These are phyloP conservation scores for Evansstolkia leycettana DNA, from an alignment of 495 filamentous ascomycete genomes.

Conservation along the genomic window DNA sequence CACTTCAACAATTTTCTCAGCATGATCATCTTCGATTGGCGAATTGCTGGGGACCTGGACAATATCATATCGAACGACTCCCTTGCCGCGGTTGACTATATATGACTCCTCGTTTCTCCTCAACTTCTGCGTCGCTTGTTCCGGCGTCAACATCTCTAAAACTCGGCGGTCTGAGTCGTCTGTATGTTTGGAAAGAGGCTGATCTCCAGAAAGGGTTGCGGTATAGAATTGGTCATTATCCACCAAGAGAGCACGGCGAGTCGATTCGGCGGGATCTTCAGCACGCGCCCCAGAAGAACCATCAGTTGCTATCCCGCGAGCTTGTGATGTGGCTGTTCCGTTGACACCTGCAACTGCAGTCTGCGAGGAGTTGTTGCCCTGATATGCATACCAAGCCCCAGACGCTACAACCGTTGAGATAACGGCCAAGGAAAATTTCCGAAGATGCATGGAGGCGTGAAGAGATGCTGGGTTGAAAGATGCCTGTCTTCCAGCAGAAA, in stretches of 20 bases:
- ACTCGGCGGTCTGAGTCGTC: conserved; percentile 72
- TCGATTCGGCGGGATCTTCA: conserved; percentile 17
- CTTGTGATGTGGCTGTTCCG: conserved; percentile 12
- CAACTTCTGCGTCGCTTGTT: conserved; percentile 84
- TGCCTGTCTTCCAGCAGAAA: conserved; percentile 25
- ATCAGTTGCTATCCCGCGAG: conserved; percentile 16
- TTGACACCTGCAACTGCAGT: conserved; percentile 12
- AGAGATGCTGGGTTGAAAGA: conserved; percentile 21
- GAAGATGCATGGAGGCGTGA: conserved; percentile 51
- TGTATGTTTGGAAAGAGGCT: conserved; percentile 73
- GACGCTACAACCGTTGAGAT: conserved; percentile 50
- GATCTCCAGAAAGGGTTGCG: conserved; percentile 64
- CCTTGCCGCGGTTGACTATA: conserved; percentile 75
- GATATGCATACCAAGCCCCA: conserved; percentile 55
- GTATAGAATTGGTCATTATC: conserved; percentile 78
- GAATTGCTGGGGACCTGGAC: conserved; percentile 92
- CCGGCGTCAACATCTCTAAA: conserved; percentile 90
- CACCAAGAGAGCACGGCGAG: conserved; percentile 49
- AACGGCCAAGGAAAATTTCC: conserved; percentile 47
- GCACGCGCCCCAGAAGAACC: conserved; percentile 16
- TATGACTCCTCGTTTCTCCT: conserved; percentile 85
- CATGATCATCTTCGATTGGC: conserved; percentile 96
- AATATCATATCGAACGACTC: conserved; percentile 92
- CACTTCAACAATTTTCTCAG: conserved; percentile 92
- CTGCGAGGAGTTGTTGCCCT: conserved; percentile 20